These are phyloP conservation scores for Boletellus ananas DNA, from an alignment of 768 basidiomycete species.

Conservation along the genomic window DNA sequence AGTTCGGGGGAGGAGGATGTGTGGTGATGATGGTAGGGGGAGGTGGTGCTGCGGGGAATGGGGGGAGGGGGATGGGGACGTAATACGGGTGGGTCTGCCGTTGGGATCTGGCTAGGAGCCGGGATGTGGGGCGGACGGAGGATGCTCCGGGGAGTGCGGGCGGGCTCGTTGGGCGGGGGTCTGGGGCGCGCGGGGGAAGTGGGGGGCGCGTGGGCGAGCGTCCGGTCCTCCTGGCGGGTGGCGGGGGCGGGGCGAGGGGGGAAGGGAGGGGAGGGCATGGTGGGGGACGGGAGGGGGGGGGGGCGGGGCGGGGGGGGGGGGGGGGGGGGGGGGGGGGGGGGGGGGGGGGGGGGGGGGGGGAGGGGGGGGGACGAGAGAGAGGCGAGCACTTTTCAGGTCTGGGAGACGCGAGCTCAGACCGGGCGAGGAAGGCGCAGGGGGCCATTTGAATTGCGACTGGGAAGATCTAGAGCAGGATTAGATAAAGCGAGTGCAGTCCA, in stretches of 20 bases:
- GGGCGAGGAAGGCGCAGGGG: background rate
- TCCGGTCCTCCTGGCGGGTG: slow-evolving; percentile 7
- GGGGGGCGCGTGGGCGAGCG: background rate
- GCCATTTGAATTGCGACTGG: no score
- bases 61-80: slow-evolving; percentile 3
- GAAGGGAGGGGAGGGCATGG: slow-evolving; percentile 23
- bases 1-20: slow-evolving; percentile 24
- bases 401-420: background rate
- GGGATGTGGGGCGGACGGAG: slow-evolving; percentile 9
- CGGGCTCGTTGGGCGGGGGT: slow-evolving; percentile 2
- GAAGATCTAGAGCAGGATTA: background rate
- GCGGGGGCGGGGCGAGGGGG: slow-evolving; percentile 11
- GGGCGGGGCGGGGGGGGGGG: no score
- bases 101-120: background rate
- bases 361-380: background rate
- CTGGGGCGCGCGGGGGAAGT: slow-evolving; percentile 2
- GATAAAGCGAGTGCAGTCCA: background rate
- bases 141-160: slow-evolving; percentile 13
- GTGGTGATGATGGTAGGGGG: slow-evolving; percentile 16
- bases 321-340: no score
- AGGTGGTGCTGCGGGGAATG: slow-evolving; percentile 7
- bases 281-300: slow-evolving; percentile 5
- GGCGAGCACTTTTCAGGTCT: background rate
- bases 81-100: background rate
- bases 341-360: slow-evolving; percentile 21